A percentile compares a stretch with the other conserved stretches of the same genome.
Evolutionary conservation across 805 yeast species (phyloP).

Genomic region (Saccharomycopsis capsularis): DNA sequence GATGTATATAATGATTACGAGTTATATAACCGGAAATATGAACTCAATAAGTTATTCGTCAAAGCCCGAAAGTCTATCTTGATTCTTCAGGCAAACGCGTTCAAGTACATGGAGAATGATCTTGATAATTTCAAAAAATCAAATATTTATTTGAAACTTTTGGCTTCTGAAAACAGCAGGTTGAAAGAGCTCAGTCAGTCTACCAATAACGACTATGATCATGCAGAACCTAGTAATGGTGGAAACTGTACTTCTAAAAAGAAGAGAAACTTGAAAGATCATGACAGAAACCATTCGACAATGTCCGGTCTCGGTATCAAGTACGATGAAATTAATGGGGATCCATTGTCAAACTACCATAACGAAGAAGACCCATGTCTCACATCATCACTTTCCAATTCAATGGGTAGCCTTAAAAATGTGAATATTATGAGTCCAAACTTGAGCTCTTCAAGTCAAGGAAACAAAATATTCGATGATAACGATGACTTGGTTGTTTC

Average conservation of each 20-base stretch:
- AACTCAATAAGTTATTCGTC: constrained; percentile 31
- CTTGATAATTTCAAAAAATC: constrained; percentile 57
- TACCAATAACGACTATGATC: background rate
- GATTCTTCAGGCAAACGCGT: constrained; percentile 48
- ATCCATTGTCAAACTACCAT: constrained; percentile 13
- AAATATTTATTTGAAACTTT: constrained; percentile 43
- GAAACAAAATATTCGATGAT: constrained; percentile 15
- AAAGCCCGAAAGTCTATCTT: constrained; percentile 57
- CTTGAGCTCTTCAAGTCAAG: background rate
- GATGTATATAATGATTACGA: constrained; percentile 10
- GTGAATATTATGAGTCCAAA: background rate
- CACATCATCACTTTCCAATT: background rate
- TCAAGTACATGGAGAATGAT: constrained; percentile 43
- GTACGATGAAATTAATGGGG: constrained; percentile 15
- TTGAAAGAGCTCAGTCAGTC: constrained; percentile 1
- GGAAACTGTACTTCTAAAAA: background rate
- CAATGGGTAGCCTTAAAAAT: background rate
- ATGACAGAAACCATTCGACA: background rate
- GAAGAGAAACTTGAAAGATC: background rate
- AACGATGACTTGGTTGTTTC: constrained; percentile 28
- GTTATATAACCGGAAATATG: constrained; percentile 9
- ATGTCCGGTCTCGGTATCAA: constrained; percentile 10
- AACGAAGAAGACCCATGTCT: constrained; percentile 5
- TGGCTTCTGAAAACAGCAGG: constrained; percentile 30
- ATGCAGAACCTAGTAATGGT: background rate